Evolutionary conservation across 768 basidiomycete genomes (phyloP).

Genomic region (Auriculariales sp.): DNA sequence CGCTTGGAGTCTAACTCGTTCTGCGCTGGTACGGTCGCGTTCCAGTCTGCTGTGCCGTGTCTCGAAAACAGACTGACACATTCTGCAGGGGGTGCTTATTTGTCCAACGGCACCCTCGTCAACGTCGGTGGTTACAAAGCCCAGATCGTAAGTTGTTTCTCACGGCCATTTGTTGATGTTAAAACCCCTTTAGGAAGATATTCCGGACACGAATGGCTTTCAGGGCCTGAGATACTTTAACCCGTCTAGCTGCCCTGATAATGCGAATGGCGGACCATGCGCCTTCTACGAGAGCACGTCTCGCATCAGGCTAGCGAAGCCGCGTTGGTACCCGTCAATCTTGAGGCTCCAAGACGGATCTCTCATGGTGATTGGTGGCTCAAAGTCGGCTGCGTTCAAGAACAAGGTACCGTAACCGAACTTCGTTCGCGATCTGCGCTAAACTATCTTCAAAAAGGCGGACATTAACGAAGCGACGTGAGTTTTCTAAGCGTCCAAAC

Average conservation of each 20-base stretch:
- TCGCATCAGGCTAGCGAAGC: conserved; percentile 25
- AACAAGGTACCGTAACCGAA: conserved; percentile 9
- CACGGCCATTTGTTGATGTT: no score
- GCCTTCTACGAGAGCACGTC: conserved; percentile 11
- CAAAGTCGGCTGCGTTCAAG: conserved; percentile 8
- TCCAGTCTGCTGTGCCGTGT: no score
- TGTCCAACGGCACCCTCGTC: conserved; percentile 12
- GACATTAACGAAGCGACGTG: conserved; percentile 72
- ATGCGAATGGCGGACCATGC: conserved; percentile 7
- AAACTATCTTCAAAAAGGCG: conserved; percentile 67
- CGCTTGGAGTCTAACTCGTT: conserved; percentile 22
- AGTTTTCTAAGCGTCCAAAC: no score
- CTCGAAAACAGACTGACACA: no score
- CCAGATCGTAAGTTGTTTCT: no score
- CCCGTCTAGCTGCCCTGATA: conserved; percentile 4
- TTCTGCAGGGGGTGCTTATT: conserved; percentile 11
- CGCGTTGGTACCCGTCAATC: conserved; percentile 67
- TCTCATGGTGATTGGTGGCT: conserved; percentile 18
- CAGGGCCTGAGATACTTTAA: conserved; percentile 12
- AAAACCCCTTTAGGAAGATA: conserved; percentile 15
- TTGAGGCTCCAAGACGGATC: conserved; percentile 29
- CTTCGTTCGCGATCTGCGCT: no score
- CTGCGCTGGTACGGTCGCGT: no score
- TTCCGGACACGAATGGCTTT: conserved; percentile 10
- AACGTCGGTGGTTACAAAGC: conserved; percentile 12